A percentile compares a stretch with the other conserved stretches of the same genome.
phyloP scores from a whole-genome alignment of 768 basidiomycete species.

The Boletus speciosus region DNA sequence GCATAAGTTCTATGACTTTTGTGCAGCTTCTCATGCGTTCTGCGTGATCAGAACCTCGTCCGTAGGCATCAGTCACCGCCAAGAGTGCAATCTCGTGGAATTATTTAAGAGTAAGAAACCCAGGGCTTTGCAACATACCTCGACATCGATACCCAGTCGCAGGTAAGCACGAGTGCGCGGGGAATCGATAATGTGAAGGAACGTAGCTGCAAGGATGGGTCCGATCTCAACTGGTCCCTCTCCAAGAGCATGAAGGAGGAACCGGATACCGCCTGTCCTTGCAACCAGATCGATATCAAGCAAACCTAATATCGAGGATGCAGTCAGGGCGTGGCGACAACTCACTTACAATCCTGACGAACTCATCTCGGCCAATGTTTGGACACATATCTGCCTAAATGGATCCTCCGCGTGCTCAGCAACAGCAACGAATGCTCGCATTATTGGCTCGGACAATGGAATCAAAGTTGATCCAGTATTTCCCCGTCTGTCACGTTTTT shows the following conservation, averaged over 20 bases:
- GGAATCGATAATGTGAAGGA: constrained; percentile 81
- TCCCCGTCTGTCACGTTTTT: constrained; percentile 42
- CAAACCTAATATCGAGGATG: constrained; percentile 52
- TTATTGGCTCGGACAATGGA: constrained; percentile 68
- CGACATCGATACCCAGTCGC: constrained; percentile 80
- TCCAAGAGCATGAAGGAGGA: constrained; percentile 81
- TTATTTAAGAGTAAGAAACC: background rate
- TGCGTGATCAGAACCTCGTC: constrained; percentile 72
- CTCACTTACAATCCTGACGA: constrained; percentile 27
- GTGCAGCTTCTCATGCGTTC: constrained; percentile 78
- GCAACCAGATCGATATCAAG: constrained; percentile 83
- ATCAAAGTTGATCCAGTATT: constrained; percentile 43
- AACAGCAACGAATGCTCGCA: constrained; percentile 88
- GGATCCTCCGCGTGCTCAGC: constrained; percentile 93
- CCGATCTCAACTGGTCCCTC: constrained; percentile 86
- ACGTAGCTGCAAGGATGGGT: constrained; percentile 72
- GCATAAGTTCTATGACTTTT: constrained; percentile 74
- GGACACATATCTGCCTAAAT: constrained; percentile 75
- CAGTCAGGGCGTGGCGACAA: constrained; percentile 8
- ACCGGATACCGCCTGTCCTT: constrained; percentile 78
- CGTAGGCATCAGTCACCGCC: constrained; percentile 90
- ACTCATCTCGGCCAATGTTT: constrained; percentile 91
- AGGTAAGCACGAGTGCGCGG: constrained; percentile 79
- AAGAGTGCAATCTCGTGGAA: constrained; percentile 70
- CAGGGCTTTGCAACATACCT: constrained; percentile 48